Base-by-base conservation (phyloP, 1,284 basidiomycete species). In the Uromyces viciae-fabae region DNA sequence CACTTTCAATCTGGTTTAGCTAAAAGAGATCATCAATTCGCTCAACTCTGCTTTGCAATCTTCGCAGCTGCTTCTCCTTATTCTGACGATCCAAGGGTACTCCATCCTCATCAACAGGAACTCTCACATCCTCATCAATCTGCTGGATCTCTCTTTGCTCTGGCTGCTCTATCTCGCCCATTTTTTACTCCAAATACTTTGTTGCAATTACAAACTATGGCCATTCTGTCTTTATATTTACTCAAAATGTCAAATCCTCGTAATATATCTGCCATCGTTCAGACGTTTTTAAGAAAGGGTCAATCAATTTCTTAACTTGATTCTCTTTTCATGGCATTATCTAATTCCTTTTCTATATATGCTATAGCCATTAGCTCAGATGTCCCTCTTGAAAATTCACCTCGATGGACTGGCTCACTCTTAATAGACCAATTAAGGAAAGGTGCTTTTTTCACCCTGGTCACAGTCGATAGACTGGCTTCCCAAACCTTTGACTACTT, bases 1-100 rank as follows among this genome's bases (percentile, higher is more conserved):
- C 38, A 71, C 43, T 80, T 72, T 72, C 52, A 33, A 0, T 40
- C 54, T 36, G 77, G 77, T 52, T 25, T 80, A 40, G 54, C 68
- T 46, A 9, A 60, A 11, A 46, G 43, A 49, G 56, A 80, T 72
- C 7, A 22, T 31, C n/a, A 17, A 19, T 80, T 80, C 33, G 33
- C 28, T 25, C 38, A 5, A 8, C 56, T 80, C 36, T 80, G 77
- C 31, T 80, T 60, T 52, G 68, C 69, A 3, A 64, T 80, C 33
- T 80, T 80, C 38, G 77, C 77, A 9, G 69, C 54, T 25, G 77
- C 68, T 38, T 72, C 77, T 25, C 68, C 40, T n/a, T 54, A 60
- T 60, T 49, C 56, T 22, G 46, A 31, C 25, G 77, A 80, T 43
- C 52, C 66, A 28, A 54, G 77, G 22, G 77, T 80, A 15, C 69